Evolutionary conservation across 345 rosid species (phyloP).

Genomic region (Brassica carinata): DNA sequence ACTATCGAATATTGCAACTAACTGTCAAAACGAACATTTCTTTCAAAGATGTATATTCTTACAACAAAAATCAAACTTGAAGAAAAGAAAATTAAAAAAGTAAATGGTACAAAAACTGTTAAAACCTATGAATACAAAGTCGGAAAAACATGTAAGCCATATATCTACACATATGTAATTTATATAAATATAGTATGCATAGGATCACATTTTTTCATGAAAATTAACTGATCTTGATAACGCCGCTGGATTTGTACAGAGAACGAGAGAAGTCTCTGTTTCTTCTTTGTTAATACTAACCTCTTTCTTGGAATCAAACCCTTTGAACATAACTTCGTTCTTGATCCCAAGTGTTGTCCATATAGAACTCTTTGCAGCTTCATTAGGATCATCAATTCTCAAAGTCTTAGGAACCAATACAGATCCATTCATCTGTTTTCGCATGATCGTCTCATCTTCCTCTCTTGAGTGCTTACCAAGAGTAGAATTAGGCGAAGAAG

Average conservation of each 20-base stretch:
- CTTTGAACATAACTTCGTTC: conserved; percentile 60
- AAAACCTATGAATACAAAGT: conserved; percentile 5
- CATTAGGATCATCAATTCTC: conserved; percentile 69
- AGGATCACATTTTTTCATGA: conserved; percentile 53
- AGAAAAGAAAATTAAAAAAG: not conserved
- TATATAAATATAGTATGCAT: not conserved
- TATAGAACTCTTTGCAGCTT: conserved; percentile 79
- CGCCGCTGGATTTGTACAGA: conserved; percentile 84
- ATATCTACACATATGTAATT: not conserved
- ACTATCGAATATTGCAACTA: not conserved
- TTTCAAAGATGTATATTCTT: conserved; percentile 1
- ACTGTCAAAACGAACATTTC: conserved; percentile 9
- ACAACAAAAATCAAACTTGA: conserved; percentile 16
- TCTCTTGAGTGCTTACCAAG: conserved; percentile 79
- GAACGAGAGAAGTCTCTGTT: conserved; percentile 48
- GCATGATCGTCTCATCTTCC: conserved; percentile 9
- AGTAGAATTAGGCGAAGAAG: conserved; percentile 45
- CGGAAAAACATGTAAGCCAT: not conserved
- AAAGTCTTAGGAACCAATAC: conserved; percentile 70
- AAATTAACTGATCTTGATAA: conserved; percentile 76
- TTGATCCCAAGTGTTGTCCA: conserved; percentile 72
- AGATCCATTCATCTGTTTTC: conserved; percentile 49
- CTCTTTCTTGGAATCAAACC: conserved; percentile 55
- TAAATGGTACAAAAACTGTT: conserved; percentile 15
- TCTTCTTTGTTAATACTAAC: conserved; percentile 33